Evolutionary conservation across 108 stramenopile species (phyloP), one percentile per base, ranked within the genome.

Genomic region (Cyclotella choctawhatcheeana): DNA sequence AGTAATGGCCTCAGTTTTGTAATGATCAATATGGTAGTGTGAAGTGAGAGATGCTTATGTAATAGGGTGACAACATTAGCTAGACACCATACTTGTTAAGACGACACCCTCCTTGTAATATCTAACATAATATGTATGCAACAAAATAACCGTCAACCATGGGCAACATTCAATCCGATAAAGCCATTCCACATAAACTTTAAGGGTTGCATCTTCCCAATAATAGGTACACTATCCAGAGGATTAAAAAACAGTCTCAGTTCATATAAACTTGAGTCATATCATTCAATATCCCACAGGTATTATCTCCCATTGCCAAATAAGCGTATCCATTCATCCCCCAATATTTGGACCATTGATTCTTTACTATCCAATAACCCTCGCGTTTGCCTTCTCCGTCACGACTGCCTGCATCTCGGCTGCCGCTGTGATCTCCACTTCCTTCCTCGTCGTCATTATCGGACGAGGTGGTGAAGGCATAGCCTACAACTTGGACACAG

Each of bases 321-420:
- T 90, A 95, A 2, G 89, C 90, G 60, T 95, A 95, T 2, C 94
- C 94, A 73, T 75, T 82, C 86, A 89, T 89, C 0, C 94, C 94
- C 91, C 91, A 95, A 53, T 85, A 85, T 0, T 32, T 50, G 10
- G 84, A 84, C 94, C 94, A 95, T 67, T 95, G 94, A 58, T 95
- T 95, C 34, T 89, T 88, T 2, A 95, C 87, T 55, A 95, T 95
- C 94, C 94, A 95, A 68, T 95, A 95, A 34, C 94, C 94, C 70
- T 88, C 81, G 31, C 88, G 73, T 29, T 69, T 48, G 16, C 56
- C 50, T 22, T 67, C 64, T 25, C 82, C 82, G 29, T 44, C 51
- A 47, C 81, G 82, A 16, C 86, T 75, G 20, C 34, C n/a, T 4
- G 16, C 44, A n/a, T 47, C 45, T 26, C 82, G 81, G 29, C 75